Evolutionary conservation across 116 monocot genomes (phyloP).

Genomic region (Cymodocea nodosa): DNA sequence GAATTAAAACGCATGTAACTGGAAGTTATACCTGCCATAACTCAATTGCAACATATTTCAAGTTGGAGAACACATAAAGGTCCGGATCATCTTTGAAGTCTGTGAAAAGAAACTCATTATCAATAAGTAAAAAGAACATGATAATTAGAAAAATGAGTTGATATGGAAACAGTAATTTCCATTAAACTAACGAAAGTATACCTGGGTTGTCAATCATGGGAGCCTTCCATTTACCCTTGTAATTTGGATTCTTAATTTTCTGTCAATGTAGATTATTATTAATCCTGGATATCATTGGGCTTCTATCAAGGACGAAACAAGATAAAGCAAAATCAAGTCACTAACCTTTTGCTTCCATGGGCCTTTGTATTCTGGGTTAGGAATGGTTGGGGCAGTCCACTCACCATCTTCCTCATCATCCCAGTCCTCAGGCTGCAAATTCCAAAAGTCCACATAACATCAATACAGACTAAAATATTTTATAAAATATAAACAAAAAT

Average conservation of each 20-base stretch:
- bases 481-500: background rate
- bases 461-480: background rate
- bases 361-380: constrained; percentile 73
- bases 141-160: background rate
- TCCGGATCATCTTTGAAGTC: constrained; percentile 76
- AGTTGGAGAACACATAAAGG: constrained; percentile 43
- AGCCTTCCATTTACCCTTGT: constrained; percentile 68
- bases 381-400: constrained; percentile 61
- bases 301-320: background rate
- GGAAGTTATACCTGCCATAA: constrained; percentile 58
- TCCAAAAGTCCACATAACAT: background rate
- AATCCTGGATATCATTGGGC: background rate
- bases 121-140: background rate
- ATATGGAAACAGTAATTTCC: background rate
- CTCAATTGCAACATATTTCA: constrained; percentile 77
- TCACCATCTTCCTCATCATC: constrained; percentile 77
- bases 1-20: background rate
- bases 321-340: background rate
- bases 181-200: constrained; percentile 1
- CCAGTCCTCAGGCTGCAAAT: constrained; percentile 60
- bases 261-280: background rate
- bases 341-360: constrained; percentile 60
- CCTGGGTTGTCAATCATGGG: constrained; percentile 71
- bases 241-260: constrained; percentile 61
- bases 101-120: constrained; percentile 14